Percentiles rank a stretch among this genome's conserved stretches.
These are phyloP conservation scores for Geotrichum citri-aurantii DNA, from an alignment of 1,139 yeast genomes.

Conservation along the genomic window DNA sequence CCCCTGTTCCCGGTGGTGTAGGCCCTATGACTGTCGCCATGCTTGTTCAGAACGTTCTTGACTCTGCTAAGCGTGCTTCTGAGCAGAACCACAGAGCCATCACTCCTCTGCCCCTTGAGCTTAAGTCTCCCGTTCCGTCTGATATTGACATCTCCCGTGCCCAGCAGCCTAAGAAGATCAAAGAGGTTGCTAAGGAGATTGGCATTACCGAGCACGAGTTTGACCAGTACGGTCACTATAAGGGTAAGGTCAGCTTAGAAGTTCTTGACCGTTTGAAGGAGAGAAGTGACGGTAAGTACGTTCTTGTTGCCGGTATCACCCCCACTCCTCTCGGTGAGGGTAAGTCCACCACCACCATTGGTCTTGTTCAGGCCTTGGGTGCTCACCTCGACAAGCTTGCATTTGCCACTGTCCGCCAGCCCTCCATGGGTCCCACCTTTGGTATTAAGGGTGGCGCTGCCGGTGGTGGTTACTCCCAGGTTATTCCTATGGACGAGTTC, in stretches of 20 bases:
- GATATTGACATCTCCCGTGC: conserved; percentile 88
- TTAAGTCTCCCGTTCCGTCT: conserved; percentile 84
- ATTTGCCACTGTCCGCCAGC: conserved; percentile 95
- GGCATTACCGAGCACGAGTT: conserved; percentile 78
- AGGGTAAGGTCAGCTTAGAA: conserved; percentile 81
- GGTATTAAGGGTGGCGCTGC: conserved; percentile 99
- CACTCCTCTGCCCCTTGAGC: conserved; percentile 58
- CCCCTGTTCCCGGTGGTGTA: conserved; percentile 99
- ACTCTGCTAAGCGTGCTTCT: conserved; percentile 58
- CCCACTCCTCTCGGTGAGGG: conserved; percentile 99
- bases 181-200: conserved; percentile 72
- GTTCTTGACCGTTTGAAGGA: conserved; percentile 63
- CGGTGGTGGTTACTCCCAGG: conserved; percentile 98
- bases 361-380: conserved; percentile 96
- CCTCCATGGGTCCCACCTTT: conserved; percentile 98
- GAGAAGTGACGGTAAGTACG: conserved; percentile 77
- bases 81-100: conserved; percentile 32
- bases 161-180: conserved; percentile 80
- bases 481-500: conserved; percentile 98
- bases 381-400: conserved; percentile 84
- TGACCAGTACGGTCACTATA: conserved; percentile 85
- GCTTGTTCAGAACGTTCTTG: conserved; percentile 77
- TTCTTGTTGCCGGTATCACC: conserved; percentile 93
- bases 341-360: conserved; percentile 94
- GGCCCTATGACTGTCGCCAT: conserved; percentile 99